Conservation (phyloP, 2,329 filamentous ascomycete genomes). For the Paraconiothyrium sp. region DNA sequence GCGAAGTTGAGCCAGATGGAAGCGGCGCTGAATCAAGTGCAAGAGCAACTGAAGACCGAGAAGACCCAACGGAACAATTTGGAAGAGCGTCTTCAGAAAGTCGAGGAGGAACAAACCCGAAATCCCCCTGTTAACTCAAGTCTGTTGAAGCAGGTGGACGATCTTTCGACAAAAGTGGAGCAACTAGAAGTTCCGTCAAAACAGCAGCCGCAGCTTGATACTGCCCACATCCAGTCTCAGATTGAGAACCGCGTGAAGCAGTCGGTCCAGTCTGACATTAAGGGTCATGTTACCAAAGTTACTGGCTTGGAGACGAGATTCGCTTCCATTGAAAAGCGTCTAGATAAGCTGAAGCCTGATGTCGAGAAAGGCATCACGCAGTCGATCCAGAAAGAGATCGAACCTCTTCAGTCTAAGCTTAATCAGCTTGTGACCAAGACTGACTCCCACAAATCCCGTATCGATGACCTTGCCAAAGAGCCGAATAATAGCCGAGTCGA, state of each 20-base stretch:
- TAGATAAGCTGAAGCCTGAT: not conserved
- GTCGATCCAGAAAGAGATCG: not conserved
- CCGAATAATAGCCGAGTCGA: not conserved
- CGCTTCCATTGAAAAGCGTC: not conserved
- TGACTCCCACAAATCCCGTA: not conserved
- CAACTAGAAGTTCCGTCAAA: not conserved
- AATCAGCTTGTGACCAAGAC: not conserved
- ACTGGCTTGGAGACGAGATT: not conserved
- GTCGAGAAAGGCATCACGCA: not conserved
- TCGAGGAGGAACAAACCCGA: not conserved
- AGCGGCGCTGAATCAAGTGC: not conserved
- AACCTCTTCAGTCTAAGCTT: not conserved
- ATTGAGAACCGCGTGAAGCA: not conserved
- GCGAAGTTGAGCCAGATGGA: not conserved
- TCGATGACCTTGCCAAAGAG: not conserved
- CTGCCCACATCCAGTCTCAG: not conserved
- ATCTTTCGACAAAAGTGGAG: not conserved
- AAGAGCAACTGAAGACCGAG: not conserved
- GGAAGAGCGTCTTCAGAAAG: not conserved
- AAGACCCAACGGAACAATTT: not conserved
- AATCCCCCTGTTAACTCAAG: not conserved
- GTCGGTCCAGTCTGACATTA: not conserved
- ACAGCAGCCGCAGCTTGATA: not conserved
- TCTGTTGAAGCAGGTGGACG: not conserved
- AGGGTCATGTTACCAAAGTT: not conserved